Evolutionary conservation across 495 filamentous ascomycete genomes (phyloP).

Genomic region (Aspergillus steynii): DNA sequence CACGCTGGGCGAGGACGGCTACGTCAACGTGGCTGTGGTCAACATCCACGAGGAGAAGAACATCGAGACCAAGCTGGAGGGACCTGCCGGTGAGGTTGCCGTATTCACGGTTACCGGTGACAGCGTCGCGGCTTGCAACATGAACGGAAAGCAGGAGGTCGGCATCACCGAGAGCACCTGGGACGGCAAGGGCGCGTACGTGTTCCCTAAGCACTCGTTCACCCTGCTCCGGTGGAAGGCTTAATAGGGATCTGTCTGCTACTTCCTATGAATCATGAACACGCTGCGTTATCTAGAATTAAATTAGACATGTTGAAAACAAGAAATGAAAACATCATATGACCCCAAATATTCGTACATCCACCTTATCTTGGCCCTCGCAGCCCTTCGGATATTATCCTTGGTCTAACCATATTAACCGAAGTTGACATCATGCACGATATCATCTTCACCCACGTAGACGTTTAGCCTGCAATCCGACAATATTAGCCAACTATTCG

Average conservation of each 20-base stretch:
- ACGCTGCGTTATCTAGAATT: neutral
- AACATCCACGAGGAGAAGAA: constrained; percentile 63
- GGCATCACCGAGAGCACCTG: constrained; percentile 58
- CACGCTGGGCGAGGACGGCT: constrained; percentile 59
- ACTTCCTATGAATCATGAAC: neutral
- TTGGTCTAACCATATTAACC: constrained; percentile 25
- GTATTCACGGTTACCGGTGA: constrained; percentile 63
- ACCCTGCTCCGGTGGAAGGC: constrained; percentile 68
- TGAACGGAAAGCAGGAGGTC: constrained; percentile 60
- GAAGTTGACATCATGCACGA: constrained; percentile 66
- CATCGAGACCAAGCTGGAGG: constrained; percentile 57
- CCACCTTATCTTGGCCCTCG: neutral
- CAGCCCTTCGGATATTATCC: neutral
- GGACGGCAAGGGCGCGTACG: constrained; percentile 57
- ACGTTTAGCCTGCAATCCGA: constrained; percentile 62
- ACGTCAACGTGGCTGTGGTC: constrained; percentile 64
- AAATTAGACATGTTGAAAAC: neutral
- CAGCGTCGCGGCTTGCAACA: constrained; percentile 57
- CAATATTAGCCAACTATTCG: constrained; percentile 6
- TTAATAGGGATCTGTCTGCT: constrained; percentile 18
- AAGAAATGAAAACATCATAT: neutral
- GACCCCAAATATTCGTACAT: neutral
- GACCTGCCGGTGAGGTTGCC: constrained; percentile 44
- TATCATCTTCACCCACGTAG: constrained; percentile 70
- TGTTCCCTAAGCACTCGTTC: constrained; percentile 65